A percentile compares a stretch with the other conserved stretches of the same genome.
Evolutionary conservation across 169 alveolate genomes (phyloP).

Genomic region (Plasmodium coatneyi): DNA sequence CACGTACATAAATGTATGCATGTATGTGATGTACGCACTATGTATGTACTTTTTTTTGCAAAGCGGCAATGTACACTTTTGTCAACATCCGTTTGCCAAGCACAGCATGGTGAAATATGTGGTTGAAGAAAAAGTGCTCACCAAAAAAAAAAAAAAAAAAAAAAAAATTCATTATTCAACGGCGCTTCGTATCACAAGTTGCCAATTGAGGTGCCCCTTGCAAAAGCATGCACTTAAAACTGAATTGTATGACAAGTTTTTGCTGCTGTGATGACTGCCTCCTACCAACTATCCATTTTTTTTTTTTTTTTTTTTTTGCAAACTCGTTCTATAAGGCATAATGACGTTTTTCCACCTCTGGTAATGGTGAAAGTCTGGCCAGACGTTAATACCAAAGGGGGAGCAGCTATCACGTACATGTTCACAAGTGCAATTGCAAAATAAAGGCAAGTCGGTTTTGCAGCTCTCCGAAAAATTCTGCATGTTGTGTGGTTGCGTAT

Average conservation of each 20-base stretch:
- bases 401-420: neutral
- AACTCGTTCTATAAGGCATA: neutral
- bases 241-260: conserved; percentile 8
- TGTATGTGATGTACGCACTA: neutral
- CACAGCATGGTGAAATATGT: conserved; percentile 23
- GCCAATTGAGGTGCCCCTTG: conserved; percentile 1
- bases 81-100: conserved; percentile 20
- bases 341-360: neutral
- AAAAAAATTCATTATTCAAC: conserved; percentile 11
- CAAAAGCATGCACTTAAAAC: conserved; percentile 42
- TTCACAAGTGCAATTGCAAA: neutral
- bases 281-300: conserved; percentile 2
- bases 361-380: neutral
- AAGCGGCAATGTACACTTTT: conserved; percentile 1
- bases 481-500: neutral
- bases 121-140: conserved; percentile 37
- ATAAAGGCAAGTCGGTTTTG: neutral
- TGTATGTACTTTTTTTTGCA: neutral
- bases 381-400: neutral
- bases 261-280: neutral
- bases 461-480: conserved; percentile 4
- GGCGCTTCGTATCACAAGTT: conserved; percentile 1
- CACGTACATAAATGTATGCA: neutral
- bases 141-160: neutral
- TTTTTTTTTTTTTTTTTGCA: neutral